phyloP scores from a whole-genome alignment of 768 basidiomycete genomes.

The Agrocybe pediades region DNA sequence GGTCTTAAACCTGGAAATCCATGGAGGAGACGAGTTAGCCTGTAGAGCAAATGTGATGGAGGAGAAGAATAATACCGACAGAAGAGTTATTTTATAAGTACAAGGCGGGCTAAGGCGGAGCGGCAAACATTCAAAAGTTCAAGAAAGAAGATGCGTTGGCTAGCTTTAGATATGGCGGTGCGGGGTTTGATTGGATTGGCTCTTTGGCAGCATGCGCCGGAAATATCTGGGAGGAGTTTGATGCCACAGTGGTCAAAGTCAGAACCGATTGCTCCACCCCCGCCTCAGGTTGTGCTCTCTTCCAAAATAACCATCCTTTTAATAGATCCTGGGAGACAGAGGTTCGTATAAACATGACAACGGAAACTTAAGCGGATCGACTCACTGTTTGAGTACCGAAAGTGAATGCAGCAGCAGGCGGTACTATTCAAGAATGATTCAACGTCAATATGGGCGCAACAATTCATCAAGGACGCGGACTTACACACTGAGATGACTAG shows the following conservation, averaged over 20 bases:
- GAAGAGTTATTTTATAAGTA: neutral
- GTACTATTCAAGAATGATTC: conserved; percentile 22
- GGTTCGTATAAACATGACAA: neutral
- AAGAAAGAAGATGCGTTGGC: conserved; percentile 12
- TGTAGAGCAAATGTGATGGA: too few relatives aligned
- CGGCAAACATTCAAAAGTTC: conserved; percentile 4
- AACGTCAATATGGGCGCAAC: neutral
- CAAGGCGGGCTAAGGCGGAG: neutral
- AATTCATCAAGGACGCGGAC: conserved; percentile 10
- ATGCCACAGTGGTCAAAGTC: conserved; percentile 16
- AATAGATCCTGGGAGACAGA: conserved; percentile 16
- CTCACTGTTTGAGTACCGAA: conserved; percentile 31
- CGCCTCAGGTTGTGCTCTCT: neutral
- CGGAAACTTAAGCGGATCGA: neutral
- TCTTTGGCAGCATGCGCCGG: neutral
- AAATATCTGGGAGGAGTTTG: conserved; percentile 4
- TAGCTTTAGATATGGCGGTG: neutral
- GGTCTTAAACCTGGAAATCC: neutral
- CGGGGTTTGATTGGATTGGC: neutral
- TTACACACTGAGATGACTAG: conserved; percentile 28
- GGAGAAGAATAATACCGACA: too few relatives aligned
- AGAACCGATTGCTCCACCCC: conserved; percentile 4
- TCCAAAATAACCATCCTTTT: conserved; percentile 18
- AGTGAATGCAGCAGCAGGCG: conserved; percentile 25
- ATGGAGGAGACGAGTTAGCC: too few relatives aligned